Evolutionary conservation across 164 flowering plant species (phyloP).

Genomic region (Cinnamomum chago): DNA sequence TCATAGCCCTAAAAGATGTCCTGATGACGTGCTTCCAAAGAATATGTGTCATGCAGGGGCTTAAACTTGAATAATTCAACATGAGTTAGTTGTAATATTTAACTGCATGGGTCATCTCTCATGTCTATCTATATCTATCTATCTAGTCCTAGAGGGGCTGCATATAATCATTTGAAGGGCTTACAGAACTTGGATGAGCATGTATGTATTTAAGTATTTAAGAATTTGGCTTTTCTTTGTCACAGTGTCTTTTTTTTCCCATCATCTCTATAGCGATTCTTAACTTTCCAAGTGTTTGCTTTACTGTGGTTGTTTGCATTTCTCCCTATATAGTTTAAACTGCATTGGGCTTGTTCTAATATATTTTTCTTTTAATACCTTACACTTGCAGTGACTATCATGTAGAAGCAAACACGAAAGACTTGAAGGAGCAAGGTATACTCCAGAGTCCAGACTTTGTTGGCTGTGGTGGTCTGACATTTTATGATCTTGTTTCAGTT

Average conservation of each 20-base stretch:
- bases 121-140: too few species aligned
- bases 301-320: too few species aligned
- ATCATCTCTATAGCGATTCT: neutral
- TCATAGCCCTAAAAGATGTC: too few species aligned
- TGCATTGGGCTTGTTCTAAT: neutral
- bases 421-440: slow-evolving; percentile 17
- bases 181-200: too few species aligned
- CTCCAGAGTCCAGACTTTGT: neutral
- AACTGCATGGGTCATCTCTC: too few species aligned
- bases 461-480: neutral
- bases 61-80: neutral
- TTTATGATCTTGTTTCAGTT: neutral
- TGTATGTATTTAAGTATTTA: neutral
- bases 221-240: neutral
- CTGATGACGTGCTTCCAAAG: too few species aligned
- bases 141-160: too few species aligned
- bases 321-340: neutral
- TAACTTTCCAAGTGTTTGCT: neutral
- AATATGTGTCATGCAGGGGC: neutral
- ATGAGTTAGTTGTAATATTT: neutral
- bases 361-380: neutral
- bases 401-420: neutral
- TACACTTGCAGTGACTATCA: slow-evolving; percentile 13
- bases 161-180: too few species aligned
- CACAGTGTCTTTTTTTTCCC: too few species aligned